A percentile compares a stretch with the other conserved stretches of the same genome.
phyloP scores from a whole-genome alignment of 2,329 filamentous ascomycete genomes.

The Verticillium alfalfae region DNA sequence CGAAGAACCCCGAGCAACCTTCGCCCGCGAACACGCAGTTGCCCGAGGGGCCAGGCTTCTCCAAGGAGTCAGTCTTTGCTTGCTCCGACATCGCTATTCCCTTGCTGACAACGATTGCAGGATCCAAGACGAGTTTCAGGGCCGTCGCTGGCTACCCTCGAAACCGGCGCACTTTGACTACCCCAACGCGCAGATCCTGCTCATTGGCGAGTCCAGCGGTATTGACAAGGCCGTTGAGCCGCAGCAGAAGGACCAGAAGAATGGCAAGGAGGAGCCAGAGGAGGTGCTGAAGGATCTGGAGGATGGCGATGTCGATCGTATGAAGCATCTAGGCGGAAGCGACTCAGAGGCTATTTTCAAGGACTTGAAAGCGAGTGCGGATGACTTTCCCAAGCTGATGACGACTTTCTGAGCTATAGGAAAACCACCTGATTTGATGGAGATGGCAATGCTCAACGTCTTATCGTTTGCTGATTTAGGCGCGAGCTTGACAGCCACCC shows the following conservation, averaged over 20 bases:
- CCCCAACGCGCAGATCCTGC: conserved; percentile 67
- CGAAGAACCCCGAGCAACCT: conserved; percentile 71
- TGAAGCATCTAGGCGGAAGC: conserved; percentile 43
- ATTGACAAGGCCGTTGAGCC: conserved; percentile 50
- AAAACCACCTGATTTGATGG: too few species aligned
- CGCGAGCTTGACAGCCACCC: too few species aligned
- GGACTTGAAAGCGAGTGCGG: conserved; percentile 40
- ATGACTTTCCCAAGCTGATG: conserved; percentile 59
- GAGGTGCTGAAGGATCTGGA: conserved; percentile 72
- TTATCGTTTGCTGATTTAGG: too few species aligned
- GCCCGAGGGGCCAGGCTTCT: conserved; percentile 62
- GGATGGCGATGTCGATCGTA: conserved; percentile 65
- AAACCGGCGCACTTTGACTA: conserved; percentile 71
- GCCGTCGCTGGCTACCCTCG: conserved; percentile 68
- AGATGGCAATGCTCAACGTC: too few species aligned
- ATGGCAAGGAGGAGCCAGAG: conserved; percentile 56
- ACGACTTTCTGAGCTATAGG: conserved; percentile 42
- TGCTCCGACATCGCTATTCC: not conserved
- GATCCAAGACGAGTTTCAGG: conserved; percentile 65
- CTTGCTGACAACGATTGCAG: conserved; percentile 25
- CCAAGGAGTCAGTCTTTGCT: conserved; percentile 52
- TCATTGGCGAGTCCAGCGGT: conserved; percentile 66
- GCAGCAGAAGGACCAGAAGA: conserved; percentile 49
- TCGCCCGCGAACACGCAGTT: conserved; percentile 60
- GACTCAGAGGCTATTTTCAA: conserved; percentile 40